Percentiles rank a stretch among this genome's conserved stretches.
Conservation (phyloP, 2,329 filamentous ascomycete species). For the Amauroascus niger region DNA sequence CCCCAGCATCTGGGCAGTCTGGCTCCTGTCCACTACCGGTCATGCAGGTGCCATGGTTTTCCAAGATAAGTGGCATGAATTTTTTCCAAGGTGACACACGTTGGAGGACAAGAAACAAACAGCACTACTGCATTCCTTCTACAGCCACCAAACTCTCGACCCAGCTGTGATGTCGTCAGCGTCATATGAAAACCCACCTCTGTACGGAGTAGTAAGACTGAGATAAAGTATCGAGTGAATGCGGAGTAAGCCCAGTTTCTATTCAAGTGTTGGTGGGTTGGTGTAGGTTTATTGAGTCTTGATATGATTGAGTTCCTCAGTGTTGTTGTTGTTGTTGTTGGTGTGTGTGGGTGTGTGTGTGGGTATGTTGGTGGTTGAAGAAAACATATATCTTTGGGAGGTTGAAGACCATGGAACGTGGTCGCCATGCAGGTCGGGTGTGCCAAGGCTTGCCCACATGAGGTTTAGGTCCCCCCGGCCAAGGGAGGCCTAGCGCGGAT, state of each 20-base stretch:
- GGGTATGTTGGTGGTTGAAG: too few species aligned
- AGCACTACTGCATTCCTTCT: too few species aligned
- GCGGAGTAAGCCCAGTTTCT: not conserved
- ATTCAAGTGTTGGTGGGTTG: not conserved
- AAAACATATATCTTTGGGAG: too few species aligned
- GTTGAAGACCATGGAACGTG: too few species aligned
- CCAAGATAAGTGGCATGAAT: not conserved
- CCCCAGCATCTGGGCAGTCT: too few species aligned
- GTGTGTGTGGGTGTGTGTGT: too few species aligned
- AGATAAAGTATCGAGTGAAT: not conserved
- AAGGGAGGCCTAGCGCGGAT: not conserved
- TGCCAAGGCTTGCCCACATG: constrained; percentile 1
- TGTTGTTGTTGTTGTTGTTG: not conserved
- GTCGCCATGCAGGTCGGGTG: too few species aligned
- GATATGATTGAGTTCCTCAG: not conserved
- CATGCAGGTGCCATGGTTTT: not conserved
- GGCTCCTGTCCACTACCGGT: not conserved
- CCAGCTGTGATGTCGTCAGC: not conserved
- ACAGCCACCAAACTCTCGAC: not conserved
- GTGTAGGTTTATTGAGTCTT: constrained; percentile 1
- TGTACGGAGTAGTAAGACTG: not conserved
- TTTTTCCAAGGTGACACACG: not conserved
- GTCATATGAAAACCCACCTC: not conserved
- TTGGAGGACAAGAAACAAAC: not conserved
- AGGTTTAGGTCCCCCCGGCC: not conserved